Base-by-base conservation (phyloP, 306 rosid species). In the Ziziphus jujuba region DNA sequence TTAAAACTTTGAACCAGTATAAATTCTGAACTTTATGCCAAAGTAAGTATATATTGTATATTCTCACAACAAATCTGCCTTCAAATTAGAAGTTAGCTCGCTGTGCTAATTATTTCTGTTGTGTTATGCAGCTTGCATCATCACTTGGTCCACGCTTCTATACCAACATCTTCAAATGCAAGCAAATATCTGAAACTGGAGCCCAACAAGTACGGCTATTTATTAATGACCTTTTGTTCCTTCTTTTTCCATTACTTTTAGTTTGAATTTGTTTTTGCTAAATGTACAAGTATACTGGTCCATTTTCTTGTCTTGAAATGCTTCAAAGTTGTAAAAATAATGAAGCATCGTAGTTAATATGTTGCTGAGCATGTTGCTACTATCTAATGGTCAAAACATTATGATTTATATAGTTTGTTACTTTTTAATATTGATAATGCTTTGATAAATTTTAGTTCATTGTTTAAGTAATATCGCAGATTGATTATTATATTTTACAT, bases 141-240 rank as follows among this genome's bases (percentile, higher is more conserved):
- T 93, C 99, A 65, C 89, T 93, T 70, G 97, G 97, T 65, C 99
- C 99, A 7, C 99, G 91, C 66, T 93, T 93, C 79, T 90, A 80
- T 81, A 85, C 92, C 55, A 93, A 90, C 77, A 93, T 93, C 70
- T 93, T 93, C 79, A 93, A 87, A 77, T 93, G 99, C 92, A 93
- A 90, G 90, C 99, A 93, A 43, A 90, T 93, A 88, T 93, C 99
- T 71, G 99, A 93, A 91, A 93, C 99, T 55, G 99, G 99, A 73
- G 97, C 99, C 22, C 97, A 93, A 80, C 99, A 93, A 83, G 99
- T 93, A 84, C 40, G 71, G 45, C 43, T 6, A 36, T 63, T 61
- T 22, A n/a, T 63, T 16, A 17, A 60, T 53, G 51, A 11, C 59
- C 25, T 63, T 65, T 72, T 56, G 52, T 49, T 65, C 60, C 22